These are phyloP conservation scores for Tolypocladium sp. DNA, from an alignment of 2,329 filamentous ascomycete genomes.

Conservation along the genomic window DNA sequence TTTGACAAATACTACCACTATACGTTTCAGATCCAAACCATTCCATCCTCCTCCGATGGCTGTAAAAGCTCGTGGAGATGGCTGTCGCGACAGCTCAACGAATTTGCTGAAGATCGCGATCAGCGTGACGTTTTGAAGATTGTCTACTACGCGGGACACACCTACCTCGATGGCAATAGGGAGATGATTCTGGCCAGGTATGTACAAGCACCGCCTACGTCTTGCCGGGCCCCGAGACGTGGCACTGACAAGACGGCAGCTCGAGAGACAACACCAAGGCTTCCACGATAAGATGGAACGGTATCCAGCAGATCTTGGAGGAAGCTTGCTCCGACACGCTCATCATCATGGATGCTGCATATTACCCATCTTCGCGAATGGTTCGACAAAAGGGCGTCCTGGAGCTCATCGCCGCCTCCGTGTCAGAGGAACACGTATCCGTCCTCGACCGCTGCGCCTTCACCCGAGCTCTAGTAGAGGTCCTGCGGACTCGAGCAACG, in stretches of 20 bases:
- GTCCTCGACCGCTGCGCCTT: constrained; percentile 42
- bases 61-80: constrained; percentile 43
- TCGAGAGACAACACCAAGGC: constrained; percentile 35
- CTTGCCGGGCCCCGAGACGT: neutral
- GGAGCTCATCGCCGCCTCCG: constrained; percentile 46
- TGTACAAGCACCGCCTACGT: constrained; percentile 5
- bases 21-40: constrained; percentile 35
- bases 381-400: constrained; percentile 43
- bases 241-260: constrained; percentile 23
- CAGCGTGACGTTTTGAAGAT: constrained; percentile 49
- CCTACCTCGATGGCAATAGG: constrained; percentile 43
- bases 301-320: constrained; percentile 47
- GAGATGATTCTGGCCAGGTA: constrained; percentile 52
- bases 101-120: constrained; percentile 44
- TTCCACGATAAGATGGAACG: constrained; percentile 44
- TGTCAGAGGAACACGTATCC: constrained; percentile 40
- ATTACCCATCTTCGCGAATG: constrained; percentile 45
- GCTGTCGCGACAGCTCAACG: constrained; percentile 40
- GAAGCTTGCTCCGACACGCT: constrained; percentile 46
- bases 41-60: constrained; percentile 38
- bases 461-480: constrained; percentile 39
- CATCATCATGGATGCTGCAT: constrained; percentile 50
- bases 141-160: constrained; percentile 48
- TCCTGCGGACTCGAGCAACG: constrained; percentile 36
- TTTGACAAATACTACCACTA: constrained; percentile 45